Evolutionary conservation across 2,329 filamentous ascomycete genomes (phyloP).

Genomic region (Aaosphaeria pasadenensis): DNA sequence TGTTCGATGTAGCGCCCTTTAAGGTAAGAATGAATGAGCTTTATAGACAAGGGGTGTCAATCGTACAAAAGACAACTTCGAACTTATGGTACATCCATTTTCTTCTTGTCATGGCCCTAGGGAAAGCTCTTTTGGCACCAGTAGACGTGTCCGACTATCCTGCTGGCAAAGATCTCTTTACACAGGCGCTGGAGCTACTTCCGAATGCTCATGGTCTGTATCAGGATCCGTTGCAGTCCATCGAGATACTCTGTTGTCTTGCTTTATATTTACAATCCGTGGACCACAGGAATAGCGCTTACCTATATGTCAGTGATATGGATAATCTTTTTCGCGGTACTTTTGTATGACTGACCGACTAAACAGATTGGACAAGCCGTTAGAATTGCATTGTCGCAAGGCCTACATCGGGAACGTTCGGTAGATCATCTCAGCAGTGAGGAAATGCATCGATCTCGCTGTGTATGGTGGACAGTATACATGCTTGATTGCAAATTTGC

Average conservation of each 20-base stretch:
- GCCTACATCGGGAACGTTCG: neutral
- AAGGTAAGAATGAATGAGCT: neutral
- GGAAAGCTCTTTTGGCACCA: neutral
- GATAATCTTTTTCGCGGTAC: neutral
- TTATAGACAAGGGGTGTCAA: neutral
- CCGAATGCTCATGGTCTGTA: neutral
- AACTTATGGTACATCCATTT: neutral
- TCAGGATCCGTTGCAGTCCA: neutral
- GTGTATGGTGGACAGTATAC: neutral
- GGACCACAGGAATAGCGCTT: neutral
- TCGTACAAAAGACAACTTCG: neutral
- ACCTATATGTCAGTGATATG: neutral
- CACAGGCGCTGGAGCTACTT: neutral
- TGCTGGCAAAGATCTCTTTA: neutral
- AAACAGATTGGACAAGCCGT: neutral
- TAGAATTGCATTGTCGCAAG: neutral
- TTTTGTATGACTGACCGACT: neutral
- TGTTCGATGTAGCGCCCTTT: neutral
- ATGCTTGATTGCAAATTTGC: neutral
- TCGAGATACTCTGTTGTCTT: neutral
- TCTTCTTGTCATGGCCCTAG: neutral
- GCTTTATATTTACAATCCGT: neutral
- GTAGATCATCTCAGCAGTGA: neutral
- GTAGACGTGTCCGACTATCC: neutral
- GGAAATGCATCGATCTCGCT: neutral